phyloP scores from a whole-genome alignment of 176 grass and related monocot genomes.

The Cenchrus purpureus region DNA sequence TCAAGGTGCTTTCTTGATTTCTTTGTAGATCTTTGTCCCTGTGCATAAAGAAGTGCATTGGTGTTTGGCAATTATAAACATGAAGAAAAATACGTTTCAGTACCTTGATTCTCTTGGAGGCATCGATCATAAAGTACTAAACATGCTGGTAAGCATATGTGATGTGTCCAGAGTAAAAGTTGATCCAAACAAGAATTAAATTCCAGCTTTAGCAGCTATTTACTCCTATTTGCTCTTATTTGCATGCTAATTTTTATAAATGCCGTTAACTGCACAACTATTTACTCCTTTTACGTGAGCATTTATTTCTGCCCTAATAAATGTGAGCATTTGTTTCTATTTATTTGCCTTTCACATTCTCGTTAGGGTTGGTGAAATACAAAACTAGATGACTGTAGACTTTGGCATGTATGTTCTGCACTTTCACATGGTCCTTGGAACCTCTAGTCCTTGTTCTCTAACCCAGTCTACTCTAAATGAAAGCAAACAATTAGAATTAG shows the following conservation, averaged over 20 bases:
- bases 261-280: conserved; percentile 4
- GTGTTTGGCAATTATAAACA: conserved; percentile 91
- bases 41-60: conserved; percentile 82
- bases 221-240: background rate
- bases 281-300: background rate
- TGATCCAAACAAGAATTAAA: background rate
- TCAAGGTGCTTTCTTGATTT: conserved; percentile 53
- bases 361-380: background rate
- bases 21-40: conserved; percentile 87
- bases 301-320: background rate
- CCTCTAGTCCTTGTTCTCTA: background rate
- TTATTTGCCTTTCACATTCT: background rate
- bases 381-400: conserved; percentile 14
- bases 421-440: background rate
- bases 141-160: conserved; percentile 63
- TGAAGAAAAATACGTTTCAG: conserved; percentile 67
- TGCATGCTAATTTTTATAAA: background rate
- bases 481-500: conserved; percentile 6
- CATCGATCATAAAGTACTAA: conserved; percentile 40
- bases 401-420: conserved; percentile 16
- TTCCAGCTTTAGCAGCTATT: background rate
- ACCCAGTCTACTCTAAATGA: background rate
- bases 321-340: background rate
- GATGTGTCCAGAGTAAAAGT: background rate
- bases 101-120: conserved; percentile 93